Evolutionary conservation across 2,329 filamentous ascomycete genomes (phyloP).

Genomic region (Endoconidiophora laricicola): DNA sequence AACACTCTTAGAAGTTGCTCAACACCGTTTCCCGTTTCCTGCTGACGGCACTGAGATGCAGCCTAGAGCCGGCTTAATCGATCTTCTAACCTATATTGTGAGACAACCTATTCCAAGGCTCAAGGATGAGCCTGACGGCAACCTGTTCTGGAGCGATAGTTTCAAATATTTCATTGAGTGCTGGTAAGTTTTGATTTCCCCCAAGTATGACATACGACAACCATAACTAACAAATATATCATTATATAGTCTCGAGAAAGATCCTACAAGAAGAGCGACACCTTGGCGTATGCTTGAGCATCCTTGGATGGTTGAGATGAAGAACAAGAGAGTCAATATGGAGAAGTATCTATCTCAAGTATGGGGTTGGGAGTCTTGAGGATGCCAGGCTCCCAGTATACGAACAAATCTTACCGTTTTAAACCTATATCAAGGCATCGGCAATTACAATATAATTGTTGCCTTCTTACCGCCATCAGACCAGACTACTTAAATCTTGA

Average conservation of each 20-base stretch:
- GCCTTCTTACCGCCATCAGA: no score
- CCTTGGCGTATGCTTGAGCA: slow-evolving; percentile 99
- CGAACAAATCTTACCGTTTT: no score
- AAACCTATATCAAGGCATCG: no score
- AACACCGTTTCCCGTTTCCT: slow-evolving; percentile 95
- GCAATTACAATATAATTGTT: no score
- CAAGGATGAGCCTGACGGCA: slow-evolving; percentile 81
- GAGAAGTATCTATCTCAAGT: slow-evolving; percentile 81
- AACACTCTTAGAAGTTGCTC: slow-evolving; percentile 94
- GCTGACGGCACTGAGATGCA: slow-evolving; percentile 94
- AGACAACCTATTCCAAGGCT: slow-evolving; percentile 86
- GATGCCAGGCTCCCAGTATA: no score
- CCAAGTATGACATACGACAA: neutral
- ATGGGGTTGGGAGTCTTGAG: slow-evolving; percentile 70
- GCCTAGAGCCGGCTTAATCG: slow-evolving; percentile 79
- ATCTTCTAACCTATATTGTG: slow-evolving; percentile 93
- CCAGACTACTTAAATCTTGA: no score
- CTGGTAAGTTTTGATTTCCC: slow-evolving; percentile 50
- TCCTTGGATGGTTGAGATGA: slow-evolving; percentile 97
- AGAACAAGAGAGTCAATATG: slow-evolving; percentile 93
- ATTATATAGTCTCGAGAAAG: slow-evolving; percentile 68
- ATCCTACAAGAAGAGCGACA: slow-evolving; percentile 68
- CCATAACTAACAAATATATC: slow-evolving; percentile 4
- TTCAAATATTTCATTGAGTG: slow-evolving; percentile 99
- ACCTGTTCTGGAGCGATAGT: slow-evolving; percentile 87